Base-by-base conservation (phyloP, 2,329 filamentous ascomycete species). In the Fusarium odoratissimum region DNA sequence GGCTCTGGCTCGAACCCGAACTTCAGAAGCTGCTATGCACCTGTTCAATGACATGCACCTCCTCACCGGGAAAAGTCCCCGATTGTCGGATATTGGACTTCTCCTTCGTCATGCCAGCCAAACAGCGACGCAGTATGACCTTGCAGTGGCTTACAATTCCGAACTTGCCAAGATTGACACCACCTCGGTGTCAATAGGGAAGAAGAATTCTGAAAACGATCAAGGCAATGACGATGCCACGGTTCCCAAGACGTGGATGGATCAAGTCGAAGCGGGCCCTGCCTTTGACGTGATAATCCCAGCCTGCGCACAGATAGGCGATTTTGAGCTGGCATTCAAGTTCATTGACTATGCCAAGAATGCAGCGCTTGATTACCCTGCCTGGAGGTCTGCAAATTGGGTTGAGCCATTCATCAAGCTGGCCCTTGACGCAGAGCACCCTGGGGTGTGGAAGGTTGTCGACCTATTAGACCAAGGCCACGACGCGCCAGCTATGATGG, bases 281-380 rank as follows among this genome's bases (percentile, higher is more conserved):
- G 71, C 74, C 9, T 80, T 77, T 67, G 66, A 64, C 25, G 55
- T 67, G n/a, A 75, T 83, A 33, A 79, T 82, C 35, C 42, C 72
- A 10, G 75, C 74, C 4, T 82, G 80, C 48, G 74, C 77, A 6
- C 61, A 79, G 33, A 62, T 60, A 8, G 76, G 72, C 5, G 80
- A 82, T 51, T 68, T 81, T 49, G 79, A 82, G 49, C 51, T 83
- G 19, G 82, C 81, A 3, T 80, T 82, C 41, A 77, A 77, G n/a
- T 79, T 81, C 49, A 76, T 78, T 19, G 52, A 42, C 21, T 49
- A 67, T 46, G 62, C 62, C 33, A 60, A 46, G 54, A 42, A 64
- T 60, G 54, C 62, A 42, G 25, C 49, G 23, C 40, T 54, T 11
- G 35, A 45, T 28, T 42, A 37, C 38, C 58, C 52, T 37, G 42